Conservation (phyloP, 1,284 basidiomycete species). For the Porogramme epimiltina region DNA sequence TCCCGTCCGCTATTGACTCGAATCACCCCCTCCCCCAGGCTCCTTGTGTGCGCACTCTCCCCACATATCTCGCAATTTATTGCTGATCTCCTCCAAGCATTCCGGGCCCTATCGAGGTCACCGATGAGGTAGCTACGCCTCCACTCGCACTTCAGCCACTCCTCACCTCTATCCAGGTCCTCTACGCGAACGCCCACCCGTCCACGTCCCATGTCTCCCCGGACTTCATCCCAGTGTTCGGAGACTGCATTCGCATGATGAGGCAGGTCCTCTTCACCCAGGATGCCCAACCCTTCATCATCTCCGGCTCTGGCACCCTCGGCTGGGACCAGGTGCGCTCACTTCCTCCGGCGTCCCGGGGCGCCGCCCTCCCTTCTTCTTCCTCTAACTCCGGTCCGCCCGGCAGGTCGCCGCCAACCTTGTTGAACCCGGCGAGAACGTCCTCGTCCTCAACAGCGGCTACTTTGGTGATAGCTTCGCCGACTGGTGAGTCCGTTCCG, state of each 20-base stretch:
- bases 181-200: slow-evolving; percentile 86
- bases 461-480: slow-evolving; percentile 90
- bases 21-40: slow-evolving; percentile 36
- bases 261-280: slow-evolving; percentile 80
- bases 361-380: background rate
- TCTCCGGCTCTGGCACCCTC: slow-evolving; percentile 92
- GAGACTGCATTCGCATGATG: slow-evolving; percentile 86
- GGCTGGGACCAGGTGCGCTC: slow-evolving; percentile 82
- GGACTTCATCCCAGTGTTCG: slow-evolving; percentile 89
- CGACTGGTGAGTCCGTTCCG: slow-evolving; percentile 61
- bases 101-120: slow-evolving; percentile 82
- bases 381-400: background rate
- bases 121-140: slow-evolving; percentile 62
- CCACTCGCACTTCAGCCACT: background rate
- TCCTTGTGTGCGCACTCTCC: slow-evolving; percentile 58
- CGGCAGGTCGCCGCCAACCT: slow-evolving; percentile 79
- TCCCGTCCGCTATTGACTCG: slow-evolving; percentile 10
- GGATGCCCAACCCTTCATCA: slow-evolving; percentile 84
- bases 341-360: background rate
- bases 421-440: slow-evolving; percentile 79
- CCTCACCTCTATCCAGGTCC: slow-evolving; percentile 40
- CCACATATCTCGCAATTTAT: background rate
- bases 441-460: slow-evolving; percentile 81
- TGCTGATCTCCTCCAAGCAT: slow-evolving; percentile 46
- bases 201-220: slow-evolving; percentile 90